Conservation (phyloP, 805 yeast species). For the Metahyphopichia silvanorum region DNA sequence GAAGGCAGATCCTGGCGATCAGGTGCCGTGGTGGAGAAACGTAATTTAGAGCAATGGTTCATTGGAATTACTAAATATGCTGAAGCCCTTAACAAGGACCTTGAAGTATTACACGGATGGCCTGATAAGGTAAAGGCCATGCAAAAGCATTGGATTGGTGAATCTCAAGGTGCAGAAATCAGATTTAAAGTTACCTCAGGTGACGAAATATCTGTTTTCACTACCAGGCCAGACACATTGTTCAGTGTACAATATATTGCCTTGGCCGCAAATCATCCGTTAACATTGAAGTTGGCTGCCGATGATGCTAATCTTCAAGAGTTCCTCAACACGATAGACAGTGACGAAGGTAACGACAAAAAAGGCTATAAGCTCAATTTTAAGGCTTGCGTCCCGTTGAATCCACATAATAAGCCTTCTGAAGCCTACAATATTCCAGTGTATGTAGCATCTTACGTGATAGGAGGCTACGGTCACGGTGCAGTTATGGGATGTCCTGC, state of each 20-base stretch:
- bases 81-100: constrained; percentile 59
- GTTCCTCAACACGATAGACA: constrained; percentile 51
- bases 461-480: constrained; percentile 81
- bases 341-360: constrained; percentile 22
- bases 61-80: constrained; percentile 86
- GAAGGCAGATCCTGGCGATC: constrained; percentile 95
- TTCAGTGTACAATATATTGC: constrained; percentile 83
- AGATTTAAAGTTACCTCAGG: constrained; percentile 34
- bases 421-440: constrained; percentile 53
- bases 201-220: constrained; percentile 53
- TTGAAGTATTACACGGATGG: constrained; percentile 67
- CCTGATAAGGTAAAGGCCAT: constrained; percentile 83
- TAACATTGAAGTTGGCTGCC: constrained; percentile 40
- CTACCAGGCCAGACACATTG: constrained; percentile 89
- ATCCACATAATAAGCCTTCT: constrained; percentile 17
- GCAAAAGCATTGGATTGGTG: constrained; percentile 96
- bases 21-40: constrained; percentile 90
- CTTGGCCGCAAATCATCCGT: constrained; percentile 65
- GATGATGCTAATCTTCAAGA: constrained; percentile 37
- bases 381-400: constrained; percentile 59
- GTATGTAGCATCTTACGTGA: constrained; percentile 87
- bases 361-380: constrained; percentile 55
- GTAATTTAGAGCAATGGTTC: constrained; percentile 86
- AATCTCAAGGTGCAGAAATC: constrained; percentile 75
- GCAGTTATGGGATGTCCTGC: constrained; percentile 99